Percentiles rank a stretch among this genome's conserved stretches.
Conservation (phyloP, 2,329 filamentous ascomycete species). For the Talaromyces sp. region DNA sequence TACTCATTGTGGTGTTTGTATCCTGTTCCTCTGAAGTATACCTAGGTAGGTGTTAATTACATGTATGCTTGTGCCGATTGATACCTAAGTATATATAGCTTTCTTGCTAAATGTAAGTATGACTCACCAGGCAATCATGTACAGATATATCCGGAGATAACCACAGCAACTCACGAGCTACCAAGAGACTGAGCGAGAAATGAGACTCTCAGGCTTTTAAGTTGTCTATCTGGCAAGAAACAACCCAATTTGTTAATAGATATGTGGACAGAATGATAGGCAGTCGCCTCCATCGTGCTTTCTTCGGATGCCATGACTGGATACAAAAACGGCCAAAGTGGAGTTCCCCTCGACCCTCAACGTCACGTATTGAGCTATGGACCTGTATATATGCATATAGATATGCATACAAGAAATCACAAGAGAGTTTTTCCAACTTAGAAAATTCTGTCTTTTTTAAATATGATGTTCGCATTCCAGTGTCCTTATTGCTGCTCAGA, state of each 20-base stretch:
- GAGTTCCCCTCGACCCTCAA: neutral
- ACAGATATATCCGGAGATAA: no score
- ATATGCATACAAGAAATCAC: neutral
- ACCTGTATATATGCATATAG: neutral
- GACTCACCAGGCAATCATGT: neutral
- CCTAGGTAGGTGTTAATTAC: no score
- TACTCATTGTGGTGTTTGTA: neutral
- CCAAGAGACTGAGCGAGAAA: no score
- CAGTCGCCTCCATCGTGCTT: slow-evolving; percentile 1
- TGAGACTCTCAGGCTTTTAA: neutral
- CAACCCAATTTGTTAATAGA: neutral
- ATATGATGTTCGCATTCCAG: neutral
- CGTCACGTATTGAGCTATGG: neutral
- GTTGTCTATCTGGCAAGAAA: neutral
- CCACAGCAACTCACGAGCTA: neutral
- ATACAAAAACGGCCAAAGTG: neutral
- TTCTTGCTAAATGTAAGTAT: neutral
- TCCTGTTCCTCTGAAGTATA: neutral
- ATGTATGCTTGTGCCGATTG: neutral
- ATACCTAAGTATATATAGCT: neutral
- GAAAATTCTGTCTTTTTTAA: neutral
- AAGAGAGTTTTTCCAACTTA: neutral
- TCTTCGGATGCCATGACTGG: neutral
- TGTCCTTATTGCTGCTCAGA: neutral
- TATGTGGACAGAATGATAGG: neutral